Evolutionary conservation across 108 stramenopile genomes (phyloP).

Genomic region (Hondaea fermentalgiana): DNA sequence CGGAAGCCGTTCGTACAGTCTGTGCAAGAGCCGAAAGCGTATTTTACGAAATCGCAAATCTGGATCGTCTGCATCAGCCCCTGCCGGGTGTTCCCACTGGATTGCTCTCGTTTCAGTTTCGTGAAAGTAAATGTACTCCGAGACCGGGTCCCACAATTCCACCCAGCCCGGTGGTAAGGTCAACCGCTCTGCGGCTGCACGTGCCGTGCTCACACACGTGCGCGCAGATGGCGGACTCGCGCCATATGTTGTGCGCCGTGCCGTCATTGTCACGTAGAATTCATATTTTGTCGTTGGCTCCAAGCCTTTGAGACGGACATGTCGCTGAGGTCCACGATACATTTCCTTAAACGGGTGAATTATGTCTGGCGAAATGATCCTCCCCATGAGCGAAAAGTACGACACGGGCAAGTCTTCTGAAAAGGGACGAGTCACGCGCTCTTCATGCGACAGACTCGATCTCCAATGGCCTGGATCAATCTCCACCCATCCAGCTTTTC

Average conservation of each 20-base stretch:
- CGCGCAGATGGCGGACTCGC: neutral
- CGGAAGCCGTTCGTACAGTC: neutral
- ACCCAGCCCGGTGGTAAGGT: neutral
- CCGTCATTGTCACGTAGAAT: neutral
- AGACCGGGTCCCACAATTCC: constrained; percentile 1
- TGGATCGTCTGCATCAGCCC: neutral
- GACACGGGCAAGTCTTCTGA: neutral
- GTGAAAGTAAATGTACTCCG: constrained; percentile 3
- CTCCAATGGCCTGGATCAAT: neutral
- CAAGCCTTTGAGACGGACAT: neutral
- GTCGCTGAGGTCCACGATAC: neutral
- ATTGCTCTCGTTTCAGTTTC: neutral
- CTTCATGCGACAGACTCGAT: neutral
- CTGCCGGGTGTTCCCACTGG: constrained; percentile 5
- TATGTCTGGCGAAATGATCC: neutral
- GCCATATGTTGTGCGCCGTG: neutral
- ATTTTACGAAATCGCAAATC: neutral
- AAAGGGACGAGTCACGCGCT: neutral
- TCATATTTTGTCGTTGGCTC: neutral
- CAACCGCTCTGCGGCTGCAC: neutral
- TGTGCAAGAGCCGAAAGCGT: neutral
- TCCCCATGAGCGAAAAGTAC: neutral
- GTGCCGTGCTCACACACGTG: neutral
- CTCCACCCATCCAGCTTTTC: neutral
- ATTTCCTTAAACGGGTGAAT: neutral